These are phyloP conservation scores for Pseudogymnoascus sp. DNA, from an alignment of 2,329 filamentous ascomycete genomes.

Conservation along the genomic window DNA sequence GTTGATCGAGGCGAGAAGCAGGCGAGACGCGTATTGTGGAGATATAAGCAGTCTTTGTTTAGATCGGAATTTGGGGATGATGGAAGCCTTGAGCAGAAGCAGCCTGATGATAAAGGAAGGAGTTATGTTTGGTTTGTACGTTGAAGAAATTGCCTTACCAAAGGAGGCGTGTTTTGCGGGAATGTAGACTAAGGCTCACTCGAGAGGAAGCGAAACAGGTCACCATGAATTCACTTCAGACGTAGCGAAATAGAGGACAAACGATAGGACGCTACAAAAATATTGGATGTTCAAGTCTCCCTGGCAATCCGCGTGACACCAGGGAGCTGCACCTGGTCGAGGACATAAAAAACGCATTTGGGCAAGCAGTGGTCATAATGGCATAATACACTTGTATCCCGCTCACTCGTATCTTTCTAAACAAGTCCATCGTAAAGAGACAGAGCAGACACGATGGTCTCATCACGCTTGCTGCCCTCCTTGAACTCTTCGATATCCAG, in stretches of 20 bases:
- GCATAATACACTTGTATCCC: slow-evolving; percentile 9
- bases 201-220: neutral
- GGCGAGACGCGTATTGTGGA: neutral
- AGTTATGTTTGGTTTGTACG: neutral
- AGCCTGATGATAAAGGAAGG: neutral
- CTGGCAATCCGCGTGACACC: neutral
- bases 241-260: neutral
- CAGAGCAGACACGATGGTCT: slow-evolving; percentile 95
- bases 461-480: slow-evolving; percentile 96
- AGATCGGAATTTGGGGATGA: neutral
- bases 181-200: neutral
- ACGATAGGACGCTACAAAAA: neutral
- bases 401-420: slow-evolving; percentile 35
- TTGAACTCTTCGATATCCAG: slow-evolving; percentile 98
- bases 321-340: neutral
- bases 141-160: neutral
- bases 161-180: neutral
- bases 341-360: slow-evolving; percentile 4
- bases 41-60: neutral
- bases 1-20: neutral
- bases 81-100: neutral
- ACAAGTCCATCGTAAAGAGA: slow-evolving; percentile 95
- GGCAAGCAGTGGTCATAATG: slow-evolving; percentile 2
- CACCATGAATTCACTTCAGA: neutral
- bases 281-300: slow-evolving; percentile 2